A percentile compares a stretch with the other conserved stretches of the same genome.
Evolutionary conservation across 2,329 filamentous ascomycete species (phyloP).

Genomic region (Bipolaris cookei): DNA sequence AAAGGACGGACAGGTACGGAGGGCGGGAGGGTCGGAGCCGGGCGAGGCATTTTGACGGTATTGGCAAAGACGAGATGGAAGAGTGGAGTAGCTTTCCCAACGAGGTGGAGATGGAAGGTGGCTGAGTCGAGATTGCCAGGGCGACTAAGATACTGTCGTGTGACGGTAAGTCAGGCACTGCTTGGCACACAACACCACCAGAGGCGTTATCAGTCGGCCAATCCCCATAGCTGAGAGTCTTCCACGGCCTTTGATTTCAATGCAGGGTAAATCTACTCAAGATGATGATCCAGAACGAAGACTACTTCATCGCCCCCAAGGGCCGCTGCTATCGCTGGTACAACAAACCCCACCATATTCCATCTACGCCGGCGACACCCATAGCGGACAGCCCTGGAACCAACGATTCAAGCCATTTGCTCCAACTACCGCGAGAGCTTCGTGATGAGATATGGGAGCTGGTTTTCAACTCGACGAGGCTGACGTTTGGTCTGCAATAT

Average conservation of each 20-base stretch:
- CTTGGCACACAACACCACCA: constrained; percentile 13
- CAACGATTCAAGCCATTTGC: constrained; percentile 14
- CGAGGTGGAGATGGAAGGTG: constrained; percentile 20
- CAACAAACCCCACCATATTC: constrained; percentile 7
- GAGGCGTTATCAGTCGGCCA: constrained; percentile 15
- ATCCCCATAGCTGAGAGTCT: constrained; percentile 12
- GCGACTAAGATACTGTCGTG: constrained; percentile 15
- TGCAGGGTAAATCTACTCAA: constrained; percentile 13
- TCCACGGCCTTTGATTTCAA: constrained; percentile 7
- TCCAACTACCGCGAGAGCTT: constrained; percentile 19
- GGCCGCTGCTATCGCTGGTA: constrained; percentile 16
- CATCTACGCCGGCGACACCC: constrained; percentile 4
- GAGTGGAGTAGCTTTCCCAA: constrained; percentile 16
- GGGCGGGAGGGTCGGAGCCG: constrained; percentile 11
- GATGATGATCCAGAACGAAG: constrained; percentile 20
- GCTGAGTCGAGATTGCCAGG: constrained; percentile 19
- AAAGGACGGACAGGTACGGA: constrained; percentile 5
- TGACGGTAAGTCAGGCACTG: constrained; percentile 13
- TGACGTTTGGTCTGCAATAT: constrained; percentile 21
- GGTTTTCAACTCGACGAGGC: constrained; percentile 24
- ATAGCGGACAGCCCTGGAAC: constrained; percentile 6
- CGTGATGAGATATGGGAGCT: constrained; percentile 22
- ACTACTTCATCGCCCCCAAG: constrained; percentile 15
- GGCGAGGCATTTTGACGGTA: constrained; percentile 17
- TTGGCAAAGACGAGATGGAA: constrained; percentile 17